phyloP scores from a whole-genome alignment of 139 green algal species.

The Pleodorina starrii region DNA sequence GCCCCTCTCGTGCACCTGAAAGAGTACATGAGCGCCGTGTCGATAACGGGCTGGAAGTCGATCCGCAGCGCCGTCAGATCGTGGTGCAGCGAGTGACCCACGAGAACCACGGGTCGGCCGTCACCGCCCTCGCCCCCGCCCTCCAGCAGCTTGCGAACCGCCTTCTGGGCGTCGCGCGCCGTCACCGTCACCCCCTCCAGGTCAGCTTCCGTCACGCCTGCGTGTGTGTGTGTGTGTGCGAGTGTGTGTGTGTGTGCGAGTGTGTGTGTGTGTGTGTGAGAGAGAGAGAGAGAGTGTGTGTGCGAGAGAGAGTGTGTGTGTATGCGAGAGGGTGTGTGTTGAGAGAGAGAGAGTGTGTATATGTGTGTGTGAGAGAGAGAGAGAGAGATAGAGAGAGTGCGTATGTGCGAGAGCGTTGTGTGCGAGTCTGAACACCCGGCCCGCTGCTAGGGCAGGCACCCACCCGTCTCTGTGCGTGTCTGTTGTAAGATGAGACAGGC shows the following conservation, averaged over 20 bases:
- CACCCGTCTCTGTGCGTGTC: too few relatives aligned
- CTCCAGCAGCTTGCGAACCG: slow-evolving; percentile 57
- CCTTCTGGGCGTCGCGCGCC: slow-evolving; percentile 46
- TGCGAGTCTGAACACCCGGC: too few relatives aligned
- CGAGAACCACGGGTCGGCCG: slow-evolving; percentile 60
- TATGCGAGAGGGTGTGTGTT: neutral
- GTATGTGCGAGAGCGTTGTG: too few relatives aligned
- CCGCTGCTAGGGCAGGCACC: too few relatives aligned
- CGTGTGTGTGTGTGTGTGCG: neutral
- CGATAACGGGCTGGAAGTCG: slow-evolving; percentile 71
- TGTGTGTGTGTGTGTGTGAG: neutral
- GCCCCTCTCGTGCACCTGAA: too few relatives aligned
- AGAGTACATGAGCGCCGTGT: slow-evolving; percentile 70
- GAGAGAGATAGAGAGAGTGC: too few relatives aligned
- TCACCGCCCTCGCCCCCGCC: neutral
- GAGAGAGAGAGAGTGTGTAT: too few relatives aligned
- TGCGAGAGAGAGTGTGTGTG: neutral
- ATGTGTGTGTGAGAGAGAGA: neutral
- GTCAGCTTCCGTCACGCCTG: slow-evolving; percentile 64
- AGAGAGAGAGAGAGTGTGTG: neutral
- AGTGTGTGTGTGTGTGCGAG: neutral
- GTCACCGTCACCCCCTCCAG: slow-evolving; percentile 56
- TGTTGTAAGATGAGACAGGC: too few relatives aligned
- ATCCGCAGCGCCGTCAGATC: slow-evolving; percentile 72
- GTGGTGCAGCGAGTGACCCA: slow-evolving; percentile 75